Percentiles rank a stretch among this genome's conserved stretches.
Conservation (phyloP, 2,329 filamentous ascomycete genomes). For the Fusarium pininemorale region DNA sequence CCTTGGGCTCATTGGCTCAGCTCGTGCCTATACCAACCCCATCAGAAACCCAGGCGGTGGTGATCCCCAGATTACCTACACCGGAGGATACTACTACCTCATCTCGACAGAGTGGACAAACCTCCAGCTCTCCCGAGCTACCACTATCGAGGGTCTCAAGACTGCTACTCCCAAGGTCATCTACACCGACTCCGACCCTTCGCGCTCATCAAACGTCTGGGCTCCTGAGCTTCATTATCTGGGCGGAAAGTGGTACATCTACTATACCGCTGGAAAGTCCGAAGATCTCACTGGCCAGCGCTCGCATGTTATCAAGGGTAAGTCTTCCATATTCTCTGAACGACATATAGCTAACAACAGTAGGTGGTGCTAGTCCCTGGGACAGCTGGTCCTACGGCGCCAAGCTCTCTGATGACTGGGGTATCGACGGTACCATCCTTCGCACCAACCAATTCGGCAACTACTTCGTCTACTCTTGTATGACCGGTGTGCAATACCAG, state of each 20-base stretch:
- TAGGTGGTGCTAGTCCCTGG: conserved; percentile 62
- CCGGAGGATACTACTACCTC: conserved; percentile 65
- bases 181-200: conserved; percentile 57
- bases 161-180: conserved; percentile 60
- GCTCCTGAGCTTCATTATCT: conserved; percentile 65
- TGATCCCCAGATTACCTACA: conserved; percentile 63
- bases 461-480: conserved; percentile 66
- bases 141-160: conserved; percentile 64
- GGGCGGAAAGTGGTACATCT: conserved; percentile 62
- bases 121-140: conserved; percentile 63
- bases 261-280: conserved; percentile 62
- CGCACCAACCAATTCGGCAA: conserved; percentile 56
- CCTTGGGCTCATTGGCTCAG: conserved; percentile 22
- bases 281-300: conserved; percentile 59
- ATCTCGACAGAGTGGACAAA: conserved; percentile 65
- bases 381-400: conserved; percentile 60
- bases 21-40: conserved; percentile 59
- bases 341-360: fast-evolving
- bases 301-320: conserved; percentile 61
- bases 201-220: conserved; percentile 65
- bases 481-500: conserved; percentile 52
- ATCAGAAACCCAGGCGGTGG: conserved; percentile 59
- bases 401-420: conserved; percentile 58
- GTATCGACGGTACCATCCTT: conserved; percentile 64
- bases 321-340: not conserved